Evolutionary conservation across 345 rosid species (phyloP).

Genomic region (Rubroshorea leprosula): DNA sequence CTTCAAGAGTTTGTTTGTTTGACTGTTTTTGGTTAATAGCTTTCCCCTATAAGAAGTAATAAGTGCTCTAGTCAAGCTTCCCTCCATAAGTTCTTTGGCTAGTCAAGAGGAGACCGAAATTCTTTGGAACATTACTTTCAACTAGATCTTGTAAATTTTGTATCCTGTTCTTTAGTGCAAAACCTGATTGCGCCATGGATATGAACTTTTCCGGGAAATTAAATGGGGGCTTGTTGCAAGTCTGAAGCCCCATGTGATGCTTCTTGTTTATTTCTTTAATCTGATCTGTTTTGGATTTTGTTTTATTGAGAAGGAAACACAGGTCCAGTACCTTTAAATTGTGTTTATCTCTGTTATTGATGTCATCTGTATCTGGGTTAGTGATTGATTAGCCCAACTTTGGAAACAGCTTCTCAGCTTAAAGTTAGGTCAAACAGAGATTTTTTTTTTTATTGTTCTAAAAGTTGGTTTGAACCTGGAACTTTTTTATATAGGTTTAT

Average conservation of each 20-base stretch:
- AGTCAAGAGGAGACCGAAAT: conserved; percentile 6
- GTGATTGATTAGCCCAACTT: too few species aligned
- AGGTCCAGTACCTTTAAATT: background rate
- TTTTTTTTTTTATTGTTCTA: too few species aligned
- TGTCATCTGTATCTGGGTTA: too few species aligned
- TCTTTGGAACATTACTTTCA: background rate
- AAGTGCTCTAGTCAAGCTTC: background rate
- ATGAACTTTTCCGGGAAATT: too few species aligned
- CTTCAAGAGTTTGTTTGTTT: background rate
- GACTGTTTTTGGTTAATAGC: background rate
- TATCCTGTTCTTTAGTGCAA: background rate
- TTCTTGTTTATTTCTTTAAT: background rate
- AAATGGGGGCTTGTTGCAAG: background rate
- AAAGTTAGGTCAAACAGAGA: too few species aligned
- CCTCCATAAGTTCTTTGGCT: background rate
- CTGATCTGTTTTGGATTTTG: background rate
- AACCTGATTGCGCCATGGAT: too few species aligned
- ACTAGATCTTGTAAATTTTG: conserved; percentile 3
- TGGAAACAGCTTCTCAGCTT: too few species aligned
- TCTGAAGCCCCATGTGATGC: background rate
- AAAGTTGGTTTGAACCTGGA: too few species aligned
- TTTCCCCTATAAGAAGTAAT: background rate
- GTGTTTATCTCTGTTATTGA: too few species aligned
- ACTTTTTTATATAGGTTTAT: too few species aligned
- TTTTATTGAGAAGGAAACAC: background rate